These are phyloP conservation scores for Lathyrus aphaca DNA, from an alignment of 306 rosid genomes.

Conservation along the genomic window DNA sequence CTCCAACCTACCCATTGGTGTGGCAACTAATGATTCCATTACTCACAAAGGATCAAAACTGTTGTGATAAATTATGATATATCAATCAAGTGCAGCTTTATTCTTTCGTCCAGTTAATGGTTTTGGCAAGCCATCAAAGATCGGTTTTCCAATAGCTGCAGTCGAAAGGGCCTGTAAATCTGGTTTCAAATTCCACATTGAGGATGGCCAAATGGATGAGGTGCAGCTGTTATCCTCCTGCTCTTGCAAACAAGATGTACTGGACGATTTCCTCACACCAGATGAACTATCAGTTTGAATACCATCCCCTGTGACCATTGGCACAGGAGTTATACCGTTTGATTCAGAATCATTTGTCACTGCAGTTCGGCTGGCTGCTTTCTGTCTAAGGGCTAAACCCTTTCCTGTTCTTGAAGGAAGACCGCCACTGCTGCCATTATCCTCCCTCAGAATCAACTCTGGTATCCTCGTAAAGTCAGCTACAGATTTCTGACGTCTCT, in stretches of 20 bases:
- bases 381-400: slow-evolving; percentile 75
- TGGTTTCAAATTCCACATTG: slow-evolving; percentile 75
- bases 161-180: slow-evolving; percentile 71
- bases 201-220: slow-evolving; percentile 66
- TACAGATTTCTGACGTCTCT: slow-evolving; percentile 74
- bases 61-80: slow-evolving; percentile 31
- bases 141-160: slow-evolving; percentile 66
- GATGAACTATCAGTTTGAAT: slow-evolving; percentile 47
- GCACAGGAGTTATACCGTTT: slow-evolving; percentile 47
- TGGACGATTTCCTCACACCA: slow-evolving; percentile 79
- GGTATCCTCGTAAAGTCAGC: slow-evolving; percentile 63
- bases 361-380: slow-evolving; percentile 50
- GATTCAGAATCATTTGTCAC: slow-evolving; percentile 51
- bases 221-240: slow-evolving; percentile 58
- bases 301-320: slow-evolving; percentile 54
- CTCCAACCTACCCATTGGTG: slow-evolving; percentile 42
- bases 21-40: slow-evolving; percentile 38
- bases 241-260: slow-evolving; percentile 82
- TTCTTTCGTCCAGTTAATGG: slow-evolving; percentile 64
- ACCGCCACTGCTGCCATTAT: slow-evolving; percentile 49
- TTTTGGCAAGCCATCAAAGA: slow-evolving; percentile 84
- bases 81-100: slow-evolving; percentile 87
- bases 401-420: slow-evolving; percentile 66
- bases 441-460: slow-evolving; percentile 67
- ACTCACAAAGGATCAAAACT: slow-evolving; percentile 47